These are phyloP conservation scores for Sphaerosporella brunnea DNA, from an alignment of 495 filamentous ascomycete genomes.

Conservation along the genomic window DNA sequence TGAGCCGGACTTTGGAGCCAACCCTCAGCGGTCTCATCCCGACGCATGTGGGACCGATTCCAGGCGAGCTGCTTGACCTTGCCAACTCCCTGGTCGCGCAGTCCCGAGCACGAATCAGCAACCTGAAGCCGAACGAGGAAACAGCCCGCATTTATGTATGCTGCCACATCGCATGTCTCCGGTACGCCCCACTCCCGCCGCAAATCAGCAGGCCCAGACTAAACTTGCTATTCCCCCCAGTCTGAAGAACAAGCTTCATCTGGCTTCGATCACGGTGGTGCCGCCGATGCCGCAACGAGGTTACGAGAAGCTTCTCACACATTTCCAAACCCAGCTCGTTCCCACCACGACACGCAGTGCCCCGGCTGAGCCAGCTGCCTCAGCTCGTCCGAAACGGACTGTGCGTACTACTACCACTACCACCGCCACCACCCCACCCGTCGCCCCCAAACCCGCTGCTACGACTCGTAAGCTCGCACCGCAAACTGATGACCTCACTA, in stretches of 20 bases:
- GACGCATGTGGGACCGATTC: constrained; percentile 52
- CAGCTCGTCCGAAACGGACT: constrained; percentile 15
- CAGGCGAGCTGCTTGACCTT: constrained; percentile 55
- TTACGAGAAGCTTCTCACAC: constrained; percentile 69
- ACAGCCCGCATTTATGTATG: constrained; percentile 74
- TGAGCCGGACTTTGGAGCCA: background rate
- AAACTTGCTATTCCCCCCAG: constrained; percentile 29
- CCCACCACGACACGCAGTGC: too few species aligned
- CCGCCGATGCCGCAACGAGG: constrained; percentile 68
- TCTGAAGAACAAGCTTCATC: constrained; percentile 62
- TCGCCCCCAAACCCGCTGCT: background rate
- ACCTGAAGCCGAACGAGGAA: constrained; percentile 74
- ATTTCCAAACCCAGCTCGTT: constrained; percentile 52
- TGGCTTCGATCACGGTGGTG: constrained; percentile 60
- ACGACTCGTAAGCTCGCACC: too few species aligned
- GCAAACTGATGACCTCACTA: too few species aligned
- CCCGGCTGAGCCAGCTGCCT: constrained; percentile 18
- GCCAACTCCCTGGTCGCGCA: constrained; percentile 70
- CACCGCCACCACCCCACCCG: constrained; percentile 31
- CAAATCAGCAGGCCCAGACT: background rate
- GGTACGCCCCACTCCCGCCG: constrained; percentile 30
- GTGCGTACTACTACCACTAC: background rate
- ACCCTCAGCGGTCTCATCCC: constrained; percentile 39
- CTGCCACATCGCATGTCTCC: constrained; percentile 78
- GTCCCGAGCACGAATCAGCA: constrained; percentile 60